Conservation (phyloP, 2,329 filamentous ascomycete genomes). For the Botrytis deweyae region DNA sequence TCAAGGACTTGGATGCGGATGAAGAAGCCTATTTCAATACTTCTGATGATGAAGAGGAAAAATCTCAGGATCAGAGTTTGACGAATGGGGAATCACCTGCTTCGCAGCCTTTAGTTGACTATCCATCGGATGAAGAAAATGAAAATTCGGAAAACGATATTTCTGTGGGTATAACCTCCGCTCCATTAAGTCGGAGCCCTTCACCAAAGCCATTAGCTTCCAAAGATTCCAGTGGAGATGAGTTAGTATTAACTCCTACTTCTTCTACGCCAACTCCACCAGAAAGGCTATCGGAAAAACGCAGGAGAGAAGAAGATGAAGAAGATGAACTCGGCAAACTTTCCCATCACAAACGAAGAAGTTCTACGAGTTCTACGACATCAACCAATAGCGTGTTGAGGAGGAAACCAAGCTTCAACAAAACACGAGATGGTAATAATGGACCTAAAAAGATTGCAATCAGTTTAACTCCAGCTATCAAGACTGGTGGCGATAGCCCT, state of each 20-base stretch:
- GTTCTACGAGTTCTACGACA: slow-evolving; percentile 45
- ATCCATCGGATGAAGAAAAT: slow-evolving; percentile 86
- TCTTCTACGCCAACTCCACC: slow-evolving; percentile 52
- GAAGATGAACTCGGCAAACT: slow-evolving; percentile 90
- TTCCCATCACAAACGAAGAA: slow-evolving; percentile 60
- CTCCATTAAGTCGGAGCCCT: slow-evolving; percentile 25
- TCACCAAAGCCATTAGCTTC: slow-evolving; percentile 30
- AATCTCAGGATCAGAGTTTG: slow-evolving; percentile 40
- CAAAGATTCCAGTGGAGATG: slow-evolving; percentile 28
- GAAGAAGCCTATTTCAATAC: slow-evolving; percentile 95
- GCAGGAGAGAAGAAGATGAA: slow-evolving; percentile 87
- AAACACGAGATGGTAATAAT: slow-evolving; percentile 43
- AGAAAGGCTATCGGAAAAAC: slow-evolving; percentile 83
- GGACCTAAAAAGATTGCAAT: slow-evolving; percentile 55
- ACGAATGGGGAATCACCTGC: slow-evolving; percentile 64
- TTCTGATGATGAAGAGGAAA: slow-evolving; percentile 76
- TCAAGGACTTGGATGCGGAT: slow-evolving; percentile 79
- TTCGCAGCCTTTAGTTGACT: slow-evolving; percentile 80
- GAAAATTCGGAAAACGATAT: slow-evolving; percentile 58
- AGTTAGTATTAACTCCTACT: slow-evolving; percentile 26
- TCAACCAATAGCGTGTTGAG: slow-evolving; percentile 39
- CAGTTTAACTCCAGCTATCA: slow-evolving; percentile 49
- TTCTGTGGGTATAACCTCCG: slow-evolving; percentile 34
- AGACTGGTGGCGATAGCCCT: slow-evolving; percentile 36
- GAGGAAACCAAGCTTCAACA: slow-evolving; percentile 49